phyloP scores from a whole-genome alignment of 192 early-diverging fungal genomes.

The Coemansia sp. region DNA sequence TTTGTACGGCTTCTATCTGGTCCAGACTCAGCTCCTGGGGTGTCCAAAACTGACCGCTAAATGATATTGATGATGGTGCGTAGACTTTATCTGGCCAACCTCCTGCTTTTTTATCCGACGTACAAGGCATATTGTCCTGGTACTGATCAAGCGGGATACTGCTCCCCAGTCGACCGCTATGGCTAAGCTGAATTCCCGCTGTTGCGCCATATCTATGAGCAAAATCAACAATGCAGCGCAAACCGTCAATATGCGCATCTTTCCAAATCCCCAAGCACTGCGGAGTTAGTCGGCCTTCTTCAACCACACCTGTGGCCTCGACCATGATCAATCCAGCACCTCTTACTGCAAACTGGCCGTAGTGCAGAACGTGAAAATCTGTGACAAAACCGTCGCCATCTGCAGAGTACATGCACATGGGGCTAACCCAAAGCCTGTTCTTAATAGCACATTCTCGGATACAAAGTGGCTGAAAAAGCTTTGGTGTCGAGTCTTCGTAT shows the following conservation, averaged over 20 bases:
- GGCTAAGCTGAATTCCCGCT: conserved; percentile 75
- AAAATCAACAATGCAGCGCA: conserved; percentile 50
- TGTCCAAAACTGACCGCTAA: conserved; percentile 15
- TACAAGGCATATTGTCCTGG: conserved; percentile 7
- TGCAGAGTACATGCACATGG: conserved; percentile 82
- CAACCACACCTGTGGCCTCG: conserved; percentile 73
- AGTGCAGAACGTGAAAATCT: conserved; percentile 65
- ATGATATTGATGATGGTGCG: conserved; percentile 61
- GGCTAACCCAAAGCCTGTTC: conserved; percentile 76
- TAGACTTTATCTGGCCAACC: conserved; percentile 77
- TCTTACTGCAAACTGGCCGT: conserved; percentile 69
- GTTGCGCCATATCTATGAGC: conserved; percentile 61
- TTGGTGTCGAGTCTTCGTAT: conserved; percentile 21
- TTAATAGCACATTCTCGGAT: conserved; percentile 66
- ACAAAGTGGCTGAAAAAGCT: conserved; percentile 69
- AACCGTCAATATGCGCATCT: conserved; percentile 68
- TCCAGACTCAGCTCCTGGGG: conserved; percentile 61
- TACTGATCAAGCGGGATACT: conserved; percentile 24
- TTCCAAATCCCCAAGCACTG: conserved; percentile 79
- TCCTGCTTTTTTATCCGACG: conserved; percentile 31
- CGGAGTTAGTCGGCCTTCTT: conserved; percentile 78
- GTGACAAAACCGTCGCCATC: conserved; percentile 61
- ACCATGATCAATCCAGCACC: conserved; percentile 80
- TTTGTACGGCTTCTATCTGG: conserved; percentile 66
- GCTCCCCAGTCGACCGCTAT: conserved; percentile 79